These are phyloP conservation scores for Globisporangium spiculum DNA, from an alignment of 352 stramenopile species.

Conservation along the genomic window DNA sequence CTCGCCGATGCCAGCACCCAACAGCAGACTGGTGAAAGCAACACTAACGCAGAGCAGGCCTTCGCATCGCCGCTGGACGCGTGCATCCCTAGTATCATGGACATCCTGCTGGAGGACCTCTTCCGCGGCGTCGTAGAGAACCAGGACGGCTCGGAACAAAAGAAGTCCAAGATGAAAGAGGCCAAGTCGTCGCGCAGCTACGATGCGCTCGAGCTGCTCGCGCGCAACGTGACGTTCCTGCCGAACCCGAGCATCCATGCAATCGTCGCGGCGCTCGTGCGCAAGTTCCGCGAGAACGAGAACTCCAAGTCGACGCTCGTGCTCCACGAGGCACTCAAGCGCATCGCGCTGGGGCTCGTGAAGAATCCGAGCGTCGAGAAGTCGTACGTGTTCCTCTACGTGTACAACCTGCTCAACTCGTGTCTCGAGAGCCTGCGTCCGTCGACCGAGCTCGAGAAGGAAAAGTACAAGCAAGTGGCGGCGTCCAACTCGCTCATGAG, in stretches of 20 bases:
- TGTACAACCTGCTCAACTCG: slow-evolving; percentile 79
- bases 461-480: slow-evolving; percentile 40
- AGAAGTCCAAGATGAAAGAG: slow-evolving; percentile 90
- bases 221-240: slow-evolving; percentile 81
- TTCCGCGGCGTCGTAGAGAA: slow-evolving; percentile 71
- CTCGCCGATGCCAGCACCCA: slow-evolving; percentile 25
- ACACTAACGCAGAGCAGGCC: slow-evolving; percentile 18
- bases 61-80: slow-evolving; percentile 71
- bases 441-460: slow-evolving; percentile 59
- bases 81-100: slow-evolving; percentile 77
- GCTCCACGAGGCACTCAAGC: slow-evolving; percentile 77
- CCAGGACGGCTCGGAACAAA: slow-evolving; percentile 42
- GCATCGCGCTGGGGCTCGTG: slow-evolving; percentile 68
- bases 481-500: slow-evolving; percentile 32
- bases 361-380: slow-evolving; percentile 83
- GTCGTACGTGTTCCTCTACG: slow-evolving; percentile 85
- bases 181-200: slow-evolving; percentile 65
- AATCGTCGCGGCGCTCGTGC: slow-evolving; percentile 68
- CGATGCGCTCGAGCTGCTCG: slow-evolving; percentile 79
- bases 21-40: slow-evolving; percentile 21
- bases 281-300: slow-evolving; percentile 66
- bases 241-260: slow-evolving; percentile 80
- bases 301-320: slow-evolving; percentile 53
- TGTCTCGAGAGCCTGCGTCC: slow-evolving; percentile 73
- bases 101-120: slow-evolving; percentile 78